A percentile compares a stretch with the other conserved stretches of the same genome.
These are phyloP conservation scores for Sicyos edulis DNA, from an alignment of 306 rosid genomes.

Conservation along the genomic window DNA sequence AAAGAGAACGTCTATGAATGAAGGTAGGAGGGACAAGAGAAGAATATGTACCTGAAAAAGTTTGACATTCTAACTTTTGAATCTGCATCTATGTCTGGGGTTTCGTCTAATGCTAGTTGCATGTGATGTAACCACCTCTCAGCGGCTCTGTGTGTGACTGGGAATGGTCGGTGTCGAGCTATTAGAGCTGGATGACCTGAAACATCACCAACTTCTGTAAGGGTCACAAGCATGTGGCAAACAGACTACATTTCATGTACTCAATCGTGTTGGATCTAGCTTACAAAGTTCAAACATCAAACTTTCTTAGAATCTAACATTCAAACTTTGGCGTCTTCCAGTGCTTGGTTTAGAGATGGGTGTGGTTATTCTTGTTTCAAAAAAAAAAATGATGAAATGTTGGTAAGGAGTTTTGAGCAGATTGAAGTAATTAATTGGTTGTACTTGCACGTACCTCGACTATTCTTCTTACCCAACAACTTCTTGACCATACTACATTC, in stretches of 20 bases:
- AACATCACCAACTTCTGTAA: background rate
- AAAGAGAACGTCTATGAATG: background rate
- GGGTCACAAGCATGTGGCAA: background rate
- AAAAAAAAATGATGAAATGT: background rate
- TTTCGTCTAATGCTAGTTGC: conserved; percentile 63
- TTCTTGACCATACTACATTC: background rate
- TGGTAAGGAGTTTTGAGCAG: background rate
- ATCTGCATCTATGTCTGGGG: conserved; percentile 54
- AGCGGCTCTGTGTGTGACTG: conserved; percentile 62
- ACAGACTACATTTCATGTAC: background rate
- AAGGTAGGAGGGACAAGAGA: background rate
- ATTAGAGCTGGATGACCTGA: conserved; percentile 92
- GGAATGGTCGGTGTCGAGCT: conserved; percentile 73
- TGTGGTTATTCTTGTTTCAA: too few species aligned
- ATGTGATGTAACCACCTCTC: conserved; percentile 86
- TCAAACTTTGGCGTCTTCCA: too few species aligned
- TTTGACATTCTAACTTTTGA: conserved; percentile 57
- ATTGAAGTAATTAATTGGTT: conserved; percentile 2
- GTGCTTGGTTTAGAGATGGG: too few species aligned
- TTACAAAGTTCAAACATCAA: background rate
- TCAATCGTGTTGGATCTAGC: background rate
- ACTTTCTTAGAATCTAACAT: background rate
- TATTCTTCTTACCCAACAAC: background rate
- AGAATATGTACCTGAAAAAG: conserved; percentile 54
- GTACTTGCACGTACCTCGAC: background rate